Evolutionary conservation across 1,284 basidiomycete genomes (phyloP), one percentile per base, ranked within the genome.

Genomic region (Erythrobasidium hasegawianum): DNA sequence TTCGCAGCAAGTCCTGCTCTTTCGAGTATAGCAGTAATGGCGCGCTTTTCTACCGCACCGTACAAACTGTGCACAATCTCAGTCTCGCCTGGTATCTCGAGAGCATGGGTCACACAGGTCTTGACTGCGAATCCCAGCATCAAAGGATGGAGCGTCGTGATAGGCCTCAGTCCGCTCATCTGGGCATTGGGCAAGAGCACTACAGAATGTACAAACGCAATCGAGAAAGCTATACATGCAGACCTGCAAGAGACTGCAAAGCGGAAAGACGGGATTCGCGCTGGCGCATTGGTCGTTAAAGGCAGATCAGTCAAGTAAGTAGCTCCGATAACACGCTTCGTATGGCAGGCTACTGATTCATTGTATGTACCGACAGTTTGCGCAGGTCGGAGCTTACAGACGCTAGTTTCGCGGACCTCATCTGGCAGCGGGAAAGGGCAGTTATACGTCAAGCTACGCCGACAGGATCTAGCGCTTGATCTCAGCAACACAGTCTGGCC

Each of bases 161-260:
- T 52, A n/a, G 24, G 50, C 11, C 43, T 65, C 8, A 49, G 43
- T 16, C 62, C 62, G 43, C 33, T 65, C 14, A 52, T 65, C 43
- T 65, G 47, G 41, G 55, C 54, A 14, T 26, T 41, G 20, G 54
- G 62, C 22, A 65, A 58, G 27, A 57, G 53, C 16, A 53, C 41
- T 20, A 29, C 41, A 24, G 56, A 57, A 16, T 50, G 50, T n/a
- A 58, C 55, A 7, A 58, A 27, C 27, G 62, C 53, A 16, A 56
- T 65, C 2, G 62, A 65, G 33, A 26, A 56, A 20, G 55, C 29
- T 18, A 53, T 65, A n/a, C 62, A 65, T 43, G 55, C 40, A 8
- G 62, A 65, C 20, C 47, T 65, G n/a, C 22, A 57, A n/a, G 55
- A 65, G 38, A 18, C 50, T 2, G 40, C 50, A n/a, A 57, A 41